Evolutionary conservation across 2,329 filamentous ascomycete genomes (phyloP).

Genomic region (Exophiala sp.): DNA sequence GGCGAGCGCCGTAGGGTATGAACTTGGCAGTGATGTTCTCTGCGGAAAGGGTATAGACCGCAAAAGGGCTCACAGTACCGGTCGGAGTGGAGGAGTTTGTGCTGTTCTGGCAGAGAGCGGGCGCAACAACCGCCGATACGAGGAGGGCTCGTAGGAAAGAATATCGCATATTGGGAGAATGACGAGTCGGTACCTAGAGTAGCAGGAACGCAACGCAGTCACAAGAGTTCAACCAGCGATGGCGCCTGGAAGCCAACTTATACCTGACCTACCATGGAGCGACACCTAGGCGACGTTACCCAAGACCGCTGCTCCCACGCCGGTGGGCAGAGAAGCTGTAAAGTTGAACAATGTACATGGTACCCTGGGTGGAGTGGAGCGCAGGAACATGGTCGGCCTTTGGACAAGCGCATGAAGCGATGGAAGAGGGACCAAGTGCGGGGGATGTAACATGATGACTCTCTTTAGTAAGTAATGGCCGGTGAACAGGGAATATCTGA

Average conservation of each 20-base stretch:
- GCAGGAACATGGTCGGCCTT: not conserved
- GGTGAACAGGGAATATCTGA: not conserved
- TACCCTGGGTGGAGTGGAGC: not conserved
- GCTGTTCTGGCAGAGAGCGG: conserved; percentile 18
- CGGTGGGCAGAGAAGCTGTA: not conserved
- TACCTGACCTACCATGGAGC: not conserved
- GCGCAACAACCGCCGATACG: conserved; percentile 8
- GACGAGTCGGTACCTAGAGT: not conserved
- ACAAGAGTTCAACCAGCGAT: not conserved
- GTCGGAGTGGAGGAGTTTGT: conserved; percentile 13
- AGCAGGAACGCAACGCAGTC: not conserved
- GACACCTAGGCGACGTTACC: conserved; percentile 4
- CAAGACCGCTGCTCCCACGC: not conserved
- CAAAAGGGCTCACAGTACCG: conserved; percentile 32
- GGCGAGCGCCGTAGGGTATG: conserved; percentile 45
- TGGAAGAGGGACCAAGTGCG: not conserved
- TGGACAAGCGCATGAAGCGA: not conserved
- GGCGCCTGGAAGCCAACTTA: not conserved
- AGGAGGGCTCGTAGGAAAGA: conserved; percentile 3
- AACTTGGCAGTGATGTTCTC: conserved; percentile 45
- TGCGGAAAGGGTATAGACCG: conserved; percentile 43
- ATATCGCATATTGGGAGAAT: conserved; percentile 10
- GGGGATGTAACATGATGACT: not conserved
- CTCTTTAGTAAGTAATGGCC: not conserved
- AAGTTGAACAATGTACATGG: not conserved